phyloP scores from a whole-genome alignment of 345 rosid species.

The Eucalyptus leucophloia region DNA sequence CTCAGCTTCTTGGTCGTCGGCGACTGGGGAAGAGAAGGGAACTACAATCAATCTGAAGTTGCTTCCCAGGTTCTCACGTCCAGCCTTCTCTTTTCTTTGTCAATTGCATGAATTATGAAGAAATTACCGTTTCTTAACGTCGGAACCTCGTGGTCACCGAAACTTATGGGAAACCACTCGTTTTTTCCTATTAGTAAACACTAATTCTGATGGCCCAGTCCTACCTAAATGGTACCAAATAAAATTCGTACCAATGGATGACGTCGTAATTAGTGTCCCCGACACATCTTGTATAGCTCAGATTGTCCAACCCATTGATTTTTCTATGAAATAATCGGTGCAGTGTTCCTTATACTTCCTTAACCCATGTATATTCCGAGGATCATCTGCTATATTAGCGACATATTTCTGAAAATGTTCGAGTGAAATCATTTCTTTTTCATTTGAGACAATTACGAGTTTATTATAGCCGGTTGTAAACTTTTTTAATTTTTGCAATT shows the following conservation, averaged over 20 bases:
- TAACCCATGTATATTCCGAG: neutral
- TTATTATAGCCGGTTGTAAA: neutral
- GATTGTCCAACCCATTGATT: neutral
- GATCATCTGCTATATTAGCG: neutral
- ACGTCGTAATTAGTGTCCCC: neutral
- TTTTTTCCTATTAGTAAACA: neutral
- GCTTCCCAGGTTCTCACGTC: neutral
- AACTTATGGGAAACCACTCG: neutral
- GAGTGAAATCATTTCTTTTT: neutral
- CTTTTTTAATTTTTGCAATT: neutral
- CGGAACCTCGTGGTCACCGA: neutral
- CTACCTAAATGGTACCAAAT: neutral
- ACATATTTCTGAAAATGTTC: neutral
- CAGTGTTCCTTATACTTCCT: neutral
- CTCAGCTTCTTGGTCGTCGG: neutral
- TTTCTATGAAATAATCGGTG: neutral
- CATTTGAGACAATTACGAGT: neutral
- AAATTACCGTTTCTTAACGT: neutral
- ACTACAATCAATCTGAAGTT: neutral
- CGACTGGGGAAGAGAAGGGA: constrained; percentile 4
- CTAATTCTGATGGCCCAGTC: neutral
- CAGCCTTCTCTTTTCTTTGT: neutral
- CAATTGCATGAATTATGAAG: neutral
- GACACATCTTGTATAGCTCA: neutral
- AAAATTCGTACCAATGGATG: neutral